These are phyloP conservation scores for Entoloma clypeatum DNA, from an alignment of 1,284 basidiomycete genomes.

Conservation along the genomic window DNA sequence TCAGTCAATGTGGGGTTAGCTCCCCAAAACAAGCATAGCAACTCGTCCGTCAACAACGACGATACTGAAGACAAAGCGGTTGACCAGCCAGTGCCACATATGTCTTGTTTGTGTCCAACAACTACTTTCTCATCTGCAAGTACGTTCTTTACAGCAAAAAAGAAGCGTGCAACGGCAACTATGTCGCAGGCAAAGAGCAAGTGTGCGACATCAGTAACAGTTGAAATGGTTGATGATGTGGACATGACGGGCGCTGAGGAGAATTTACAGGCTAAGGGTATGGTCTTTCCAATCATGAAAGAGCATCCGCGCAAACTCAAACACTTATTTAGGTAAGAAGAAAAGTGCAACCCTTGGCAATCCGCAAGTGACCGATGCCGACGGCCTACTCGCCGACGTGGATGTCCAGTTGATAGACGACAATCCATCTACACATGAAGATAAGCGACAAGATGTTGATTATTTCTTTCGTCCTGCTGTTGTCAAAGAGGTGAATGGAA, in stretches of 20 bases:
- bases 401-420: conserved; percentile 5
- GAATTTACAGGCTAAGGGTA: not conserved
- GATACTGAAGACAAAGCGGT: not conserved
- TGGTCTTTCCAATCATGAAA: not conserved
- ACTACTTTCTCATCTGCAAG: not conserved
- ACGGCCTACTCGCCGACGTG: conserved; percentile 1
- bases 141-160: not conserved
- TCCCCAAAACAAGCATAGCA: no score
- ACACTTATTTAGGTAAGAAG: not conserved
- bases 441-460: no score
- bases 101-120: not conserved
- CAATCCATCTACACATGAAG: not conserved
- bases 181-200: not conserved
- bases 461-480: no score
- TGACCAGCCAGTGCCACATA: not conserved
- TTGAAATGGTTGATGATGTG: no score
- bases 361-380: not conserved
- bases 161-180: not conserved
- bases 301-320: not conserved
- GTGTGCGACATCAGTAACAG: no score
- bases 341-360: not conserved
- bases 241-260: not conserved
- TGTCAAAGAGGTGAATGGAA: no score
- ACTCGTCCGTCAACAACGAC: not conserved
- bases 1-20: not conserved